Evolutionary conservation across 441 rosid genomes (phyloP).

Genomic region (Melastoma candidum): DNA sequence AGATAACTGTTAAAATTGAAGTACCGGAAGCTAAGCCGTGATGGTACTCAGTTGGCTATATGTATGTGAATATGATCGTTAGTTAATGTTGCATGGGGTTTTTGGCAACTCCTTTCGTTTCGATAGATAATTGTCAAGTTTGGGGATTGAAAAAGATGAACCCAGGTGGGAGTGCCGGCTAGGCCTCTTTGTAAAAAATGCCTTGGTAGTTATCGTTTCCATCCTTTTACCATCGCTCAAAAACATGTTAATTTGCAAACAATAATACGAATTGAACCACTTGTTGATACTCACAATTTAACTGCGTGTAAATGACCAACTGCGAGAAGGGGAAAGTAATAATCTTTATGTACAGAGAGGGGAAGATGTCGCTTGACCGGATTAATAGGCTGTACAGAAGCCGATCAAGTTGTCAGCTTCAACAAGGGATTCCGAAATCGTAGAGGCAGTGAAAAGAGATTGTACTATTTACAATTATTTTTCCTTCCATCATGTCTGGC

Average conservation of each 20-base stretch:
- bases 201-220: constrained; percentile 3
- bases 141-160: constrained; percentile 46
- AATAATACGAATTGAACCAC: too few relatives aligned
- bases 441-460: not conserved
- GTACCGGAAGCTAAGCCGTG: not conserved
- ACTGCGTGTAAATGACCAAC: too few relatives aligned
- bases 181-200: constrained; percentile 23
- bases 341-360: constrained; percentile 27
- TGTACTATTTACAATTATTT: constrained; percentile 37
- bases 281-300: too few relatives aligned
- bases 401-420: constrained; percentile 14
- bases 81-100: constrained; percentile 13
- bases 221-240: not conserved
- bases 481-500: constrained; percentile 59
- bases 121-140: constrained; percentile 10
- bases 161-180: constrained; percentile 52
- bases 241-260: too few relatives aligned
- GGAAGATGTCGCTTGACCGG: constrained; percentile 26
- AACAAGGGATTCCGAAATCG: not conserved
- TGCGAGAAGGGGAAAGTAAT: not conserved
- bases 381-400: constrained; percentile 38
- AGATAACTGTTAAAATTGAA: constrained; percentile 23
- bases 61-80: constrained; percentile 6
- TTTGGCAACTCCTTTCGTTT: constrained; percentile 8
- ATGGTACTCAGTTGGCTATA: too few relatives aligned